These are phyloP conservation scores for Scortechinia acanthostroma DNA, from an alignment of 2,329 filamentous ascomycete species.

Conservation along the genomic window DNA sequence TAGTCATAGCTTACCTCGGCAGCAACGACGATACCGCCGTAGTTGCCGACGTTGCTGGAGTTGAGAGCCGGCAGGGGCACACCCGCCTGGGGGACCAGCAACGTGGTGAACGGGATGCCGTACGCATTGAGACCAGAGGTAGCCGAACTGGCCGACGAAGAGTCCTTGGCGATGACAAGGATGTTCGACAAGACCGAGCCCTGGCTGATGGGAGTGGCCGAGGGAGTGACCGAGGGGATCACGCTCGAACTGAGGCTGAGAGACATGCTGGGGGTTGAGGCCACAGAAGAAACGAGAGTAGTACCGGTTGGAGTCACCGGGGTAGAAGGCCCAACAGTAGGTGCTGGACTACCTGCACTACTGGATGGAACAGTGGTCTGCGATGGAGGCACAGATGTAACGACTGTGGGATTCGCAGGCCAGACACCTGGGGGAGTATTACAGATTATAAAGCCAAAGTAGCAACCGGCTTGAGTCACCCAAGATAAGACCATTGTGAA, in stretches of 20 bases:
- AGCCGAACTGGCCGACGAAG: slow-evolving; percentile 34
- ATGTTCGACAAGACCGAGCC: slow-evolving; percentile 32
- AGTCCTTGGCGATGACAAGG: slow-evolving; percentile 45
- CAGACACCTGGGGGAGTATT: not conserved
- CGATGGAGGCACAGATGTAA: not conserved
- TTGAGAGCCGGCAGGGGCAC: slow-evolving; percentile 41
- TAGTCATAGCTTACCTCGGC: slow-evolving; percentile 47
- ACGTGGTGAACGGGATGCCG: slow-evolving; percentile 47
- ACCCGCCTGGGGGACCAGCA: slow-evolving; percentile 44
- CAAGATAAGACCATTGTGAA: too few relatives aligned
- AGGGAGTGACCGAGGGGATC: not conserved
- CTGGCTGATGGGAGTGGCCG: not conserved
- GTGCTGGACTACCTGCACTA: not conserved
- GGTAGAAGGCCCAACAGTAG: not conserved
- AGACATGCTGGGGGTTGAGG: not conserved
- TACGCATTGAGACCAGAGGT: slow-evolving; percentile 49
- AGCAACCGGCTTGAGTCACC: not conserved
- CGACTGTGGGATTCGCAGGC: not conserved
- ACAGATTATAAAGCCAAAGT: not conserved
- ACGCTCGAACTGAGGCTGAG: too few relatives aligned
- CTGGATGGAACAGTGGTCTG: not conserved
- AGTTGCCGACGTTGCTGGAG: slow-evolving; percentile 39
- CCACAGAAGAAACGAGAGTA: not conserved
- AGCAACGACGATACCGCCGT: slow-evolving; percentile 47
- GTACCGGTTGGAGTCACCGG: not conserved